Evolutionary conservation across 2,329 filamentous ascomycete species (phyloP).

Genomic region (Grosmannia penicillata): DNA sequence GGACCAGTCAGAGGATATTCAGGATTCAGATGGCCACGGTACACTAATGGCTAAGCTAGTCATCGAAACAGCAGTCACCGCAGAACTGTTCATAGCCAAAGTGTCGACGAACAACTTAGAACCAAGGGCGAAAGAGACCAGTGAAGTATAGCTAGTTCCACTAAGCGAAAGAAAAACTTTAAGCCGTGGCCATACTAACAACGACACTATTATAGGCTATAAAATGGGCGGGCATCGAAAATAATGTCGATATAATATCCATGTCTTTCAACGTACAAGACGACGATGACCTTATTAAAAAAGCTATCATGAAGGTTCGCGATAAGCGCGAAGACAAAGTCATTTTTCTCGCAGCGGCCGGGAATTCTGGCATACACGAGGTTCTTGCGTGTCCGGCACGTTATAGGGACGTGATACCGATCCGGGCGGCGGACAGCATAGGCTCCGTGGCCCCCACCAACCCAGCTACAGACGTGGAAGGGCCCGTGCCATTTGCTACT

Average conservation of each 20-base stretch:
- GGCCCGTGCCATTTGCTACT: not conserved
- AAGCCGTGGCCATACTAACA: not conserved
- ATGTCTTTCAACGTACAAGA: not conserved
- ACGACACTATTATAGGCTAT: not conserved
- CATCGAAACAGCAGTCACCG: not conserved
- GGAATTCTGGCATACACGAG: not conserved
- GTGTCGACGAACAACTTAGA: not conserved
- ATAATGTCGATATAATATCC: not conserved
- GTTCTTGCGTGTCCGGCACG: not conserved
- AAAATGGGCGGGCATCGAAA: not conserved
- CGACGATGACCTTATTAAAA: not conserved
- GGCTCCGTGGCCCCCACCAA: not conserved
- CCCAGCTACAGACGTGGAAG: not conserved
- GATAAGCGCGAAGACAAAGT: not conserved
- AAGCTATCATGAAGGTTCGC: not conserved
- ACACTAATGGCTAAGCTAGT: not conserved
- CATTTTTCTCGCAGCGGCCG: not conserved
- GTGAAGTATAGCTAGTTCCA: no score
- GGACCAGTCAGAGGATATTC: no score
- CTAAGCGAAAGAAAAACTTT: no score
- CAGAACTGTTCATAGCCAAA: not conserved
- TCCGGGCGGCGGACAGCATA: not conserved
- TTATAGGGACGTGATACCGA: not conserved
- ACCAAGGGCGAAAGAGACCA: not conserved
- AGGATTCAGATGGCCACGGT: not conserved